phyloP scores from a whole-genome alignment of 371 early-diverging fungal genomes.

The Capillidium heterosporum region DNA sequence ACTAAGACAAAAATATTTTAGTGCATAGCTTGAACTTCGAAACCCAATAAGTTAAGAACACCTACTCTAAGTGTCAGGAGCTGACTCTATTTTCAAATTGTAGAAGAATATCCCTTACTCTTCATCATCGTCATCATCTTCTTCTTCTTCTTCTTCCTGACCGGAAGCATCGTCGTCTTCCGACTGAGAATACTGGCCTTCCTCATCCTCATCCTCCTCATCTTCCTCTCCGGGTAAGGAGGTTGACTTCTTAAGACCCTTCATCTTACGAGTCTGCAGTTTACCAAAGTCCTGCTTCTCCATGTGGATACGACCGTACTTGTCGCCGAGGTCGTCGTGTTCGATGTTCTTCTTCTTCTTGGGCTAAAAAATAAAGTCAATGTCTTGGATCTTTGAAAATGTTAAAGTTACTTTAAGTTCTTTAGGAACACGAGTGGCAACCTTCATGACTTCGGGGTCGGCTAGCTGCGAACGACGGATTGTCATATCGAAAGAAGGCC shows the following conservation, averaged over 20 bases:
- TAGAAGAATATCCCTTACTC: no score
- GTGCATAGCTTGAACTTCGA: no score
- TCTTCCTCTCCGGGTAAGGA: conserved; percentile 15
- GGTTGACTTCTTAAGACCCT: conserved; percentile 60
- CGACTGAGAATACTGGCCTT: no score
- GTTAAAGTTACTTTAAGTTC: conserved; percentile 46
- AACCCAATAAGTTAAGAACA: no score
- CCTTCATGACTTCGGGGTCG: conserved; percentile 61
- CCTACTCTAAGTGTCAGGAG: no score
- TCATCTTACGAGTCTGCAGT: conserved; percentile 96
- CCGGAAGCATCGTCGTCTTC: not conserved
- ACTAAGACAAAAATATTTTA: no score
- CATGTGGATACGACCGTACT: conserved; percentile 81
- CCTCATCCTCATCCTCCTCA: conserved; percentile 13
- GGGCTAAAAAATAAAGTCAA: conserved; percentile 17
- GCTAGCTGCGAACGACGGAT: conserved; percentile 58
- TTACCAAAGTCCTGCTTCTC: conserved; percentile 74
- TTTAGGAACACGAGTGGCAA: conserved; percentile 63
- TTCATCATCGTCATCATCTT: no score
- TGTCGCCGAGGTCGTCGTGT: conserved; percentile 75
- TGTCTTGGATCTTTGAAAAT: not conserved
- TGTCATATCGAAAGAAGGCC: conserved; percentile 68
- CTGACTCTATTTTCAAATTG: no score
- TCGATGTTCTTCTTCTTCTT: conserved; percentile 89
- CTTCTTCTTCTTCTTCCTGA: no score